Base-by-base conservation (phyloP, 192 early-diverging fungal genomes). In the Coemansia sp. region DNA sequence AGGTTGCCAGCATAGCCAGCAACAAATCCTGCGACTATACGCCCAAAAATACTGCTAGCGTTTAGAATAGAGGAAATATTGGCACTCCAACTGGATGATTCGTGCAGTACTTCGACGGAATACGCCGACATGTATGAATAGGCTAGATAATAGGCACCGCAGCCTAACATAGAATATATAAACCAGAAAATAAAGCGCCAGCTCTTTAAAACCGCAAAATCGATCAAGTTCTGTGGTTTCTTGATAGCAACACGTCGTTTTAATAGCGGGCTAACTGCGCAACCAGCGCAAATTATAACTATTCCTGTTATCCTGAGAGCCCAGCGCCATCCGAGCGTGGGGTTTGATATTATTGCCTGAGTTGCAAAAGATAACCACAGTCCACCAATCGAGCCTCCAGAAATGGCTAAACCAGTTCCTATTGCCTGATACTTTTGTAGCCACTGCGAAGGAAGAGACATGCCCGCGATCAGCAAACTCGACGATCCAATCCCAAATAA, bases 301-400 rank as follows among this genome's bases (percentile, higher is more conserved):
- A 87, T 54, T 6, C 86, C 88, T 11, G 82, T 83, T 41, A 89
- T 82, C 14, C 91, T 83, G 7, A 95, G 76, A 2, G 88, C 79
- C 88, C 89, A 91, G 19, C 69, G 53, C 45, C 81, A 73, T 0
- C 89, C 90, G 11, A 90, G 17, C 1, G 29, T 45, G 9, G 75
- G 62, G 1, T 43, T 43, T 11, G 41, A 43, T 43, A 95, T 76
- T 32, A 90, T 73, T 3, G 69, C 68, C 19, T 83, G 84, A 0
- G 76, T 73, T 1, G 88, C 75, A 49, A 83, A 84, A 9, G 86
- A 74, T 19, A 92, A 49, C 51, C 75, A 83, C 14, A 93, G 70
- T 5, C 91, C 90, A 37, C 93, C 93, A 4, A 92, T 56, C 12
- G 88, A 88, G 2, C 82, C 75, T 0, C 91, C 93, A 15, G 89